Conservation (phyloP, 352 stramenopile species). For the Phytopythium boreale region DNA sequence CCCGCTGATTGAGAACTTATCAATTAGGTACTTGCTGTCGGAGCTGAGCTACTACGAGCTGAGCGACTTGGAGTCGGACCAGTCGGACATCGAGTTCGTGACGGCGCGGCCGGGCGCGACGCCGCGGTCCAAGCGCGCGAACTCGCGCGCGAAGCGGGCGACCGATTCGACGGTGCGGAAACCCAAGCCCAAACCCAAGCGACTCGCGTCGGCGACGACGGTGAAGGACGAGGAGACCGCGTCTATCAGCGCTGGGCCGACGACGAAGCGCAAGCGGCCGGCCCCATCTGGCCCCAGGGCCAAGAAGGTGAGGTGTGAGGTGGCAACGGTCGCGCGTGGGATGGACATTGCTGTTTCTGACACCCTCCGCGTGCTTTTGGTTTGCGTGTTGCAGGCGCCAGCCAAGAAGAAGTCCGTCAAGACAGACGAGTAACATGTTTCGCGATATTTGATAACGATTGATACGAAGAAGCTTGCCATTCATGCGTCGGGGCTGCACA, state of each 20-base stretch:
- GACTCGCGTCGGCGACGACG: not conserved
- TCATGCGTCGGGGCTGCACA: not conserved
- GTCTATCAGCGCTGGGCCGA: not conserved
- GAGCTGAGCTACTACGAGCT: conserved; percentile 33
- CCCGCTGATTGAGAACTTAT: too few relatives aligned
- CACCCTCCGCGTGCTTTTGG: not conserved
- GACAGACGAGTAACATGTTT: not conserved
- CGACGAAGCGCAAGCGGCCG: conserved; percentile 11
- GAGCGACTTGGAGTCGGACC: conserved; percentile 49
- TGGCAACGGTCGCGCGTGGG: not conserved
- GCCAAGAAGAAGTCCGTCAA: not conserved
- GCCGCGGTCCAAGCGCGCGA: not conserved
- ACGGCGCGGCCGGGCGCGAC: not conserved
- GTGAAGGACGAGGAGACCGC: not conserved
- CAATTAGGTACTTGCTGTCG: conserved; percentile 35
- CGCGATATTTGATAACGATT: not conserved
- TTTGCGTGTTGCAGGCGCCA: not conserved
- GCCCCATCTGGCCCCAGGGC: not conserved
- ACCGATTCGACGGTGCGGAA: not conserved
- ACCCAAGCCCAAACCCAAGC: conserved; percentile 7
- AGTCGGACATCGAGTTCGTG: conserved; percentile 32
- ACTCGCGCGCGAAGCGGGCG: not conserved
- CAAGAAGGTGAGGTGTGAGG: not conserved
- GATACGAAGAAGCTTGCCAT: not conserved
- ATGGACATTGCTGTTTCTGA: not conserved